Conservation (phyloP, 2,329 filamentous ascomycete genomes). For the Monilinia laxa region DNA sequence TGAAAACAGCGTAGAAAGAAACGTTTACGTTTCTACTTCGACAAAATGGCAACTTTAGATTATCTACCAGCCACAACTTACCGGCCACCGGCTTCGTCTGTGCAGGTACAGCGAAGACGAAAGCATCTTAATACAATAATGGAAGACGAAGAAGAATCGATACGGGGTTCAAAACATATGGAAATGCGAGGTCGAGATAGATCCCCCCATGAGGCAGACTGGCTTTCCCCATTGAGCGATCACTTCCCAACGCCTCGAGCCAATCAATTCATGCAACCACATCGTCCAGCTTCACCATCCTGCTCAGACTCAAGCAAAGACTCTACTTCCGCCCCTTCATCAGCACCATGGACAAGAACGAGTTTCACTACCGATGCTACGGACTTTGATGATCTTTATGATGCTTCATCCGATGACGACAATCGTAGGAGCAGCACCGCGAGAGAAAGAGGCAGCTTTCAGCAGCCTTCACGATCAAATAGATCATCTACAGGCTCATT, state of each 20-base stretch:
- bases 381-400: slow-evolving; percentile 85
- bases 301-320: slow-evolving; percentile 55
- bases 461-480: slow-evolving; percentile 33
- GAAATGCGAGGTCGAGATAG: slow-evolving; percentile 40
- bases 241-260: slow-evolving; percentile 73
- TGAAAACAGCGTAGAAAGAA: slow-evolving; percentile 28
- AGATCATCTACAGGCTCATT: slow-evolving; percentile 34
- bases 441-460: slow-evolving; percentile 32
- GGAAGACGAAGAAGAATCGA: slow-evolving; percentile 48
- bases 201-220: slow-evolving; percentile 42
- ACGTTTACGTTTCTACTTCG: slow-evolving; percentile 27
- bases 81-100: slow-evolving; percentile 47
- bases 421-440: slow-evolving; percentile 46
- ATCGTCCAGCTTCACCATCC: slow-evolving; percentile 56
- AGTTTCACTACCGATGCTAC: slow-evolving; percentile 64
- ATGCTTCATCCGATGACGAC: slow-evolving; percentile 75
- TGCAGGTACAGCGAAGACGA: slow-evolving; percentile 54
- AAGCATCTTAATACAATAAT: slow-evolving; percentile 64
- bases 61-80: slow-evolving; percentile 51
- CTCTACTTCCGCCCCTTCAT: slow-evolving; percentile 53
- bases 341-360: slow-evolving; percentile 61
- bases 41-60: slow-evolving; percentile 42
- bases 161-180: slow-evolving; percentile 36
- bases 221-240: slow-evolving; percentile 49
- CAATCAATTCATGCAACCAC: slow-evolving; percentile 60